Percentiles rank a stretch among this genome's conserved stretches.
phyloP scores from a whole-genome alignment of 1,284 basidiomycete genomes.

The Apiotrichum mycotoxinovorans region DNA sequence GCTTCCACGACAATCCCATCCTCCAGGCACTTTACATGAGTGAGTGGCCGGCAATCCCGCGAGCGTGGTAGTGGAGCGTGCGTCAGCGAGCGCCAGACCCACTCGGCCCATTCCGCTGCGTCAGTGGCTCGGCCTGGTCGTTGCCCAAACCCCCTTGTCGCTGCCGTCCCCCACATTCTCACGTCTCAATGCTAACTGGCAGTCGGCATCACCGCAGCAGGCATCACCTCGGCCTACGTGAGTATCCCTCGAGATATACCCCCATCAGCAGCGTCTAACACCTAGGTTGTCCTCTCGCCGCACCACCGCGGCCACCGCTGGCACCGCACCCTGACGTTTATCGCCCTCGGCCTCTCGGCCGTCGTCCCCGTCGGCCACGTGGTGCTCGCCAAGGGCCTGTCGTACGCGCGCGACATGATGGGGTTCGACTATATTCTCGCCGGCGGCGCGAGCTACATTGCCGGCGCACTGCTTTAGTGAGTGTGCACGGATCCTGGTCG shows the following conservation, averaged over 20 bases:
- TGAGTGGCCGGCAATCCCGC: constrained; percentile 38
- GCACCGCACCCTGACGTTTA: constrained; percentile 74
- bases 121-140: no score
- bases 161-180: no score
- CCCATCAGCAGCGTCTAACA: background rate
- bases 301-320: constrained; percentile 71
- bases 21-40: constrained; percentile 51
- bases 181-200: background rate
- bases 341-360: constrained; percentile 71
- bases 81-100: no score
- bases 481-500: constrained; percentile 41
- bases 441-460: constrained; percentile 66
- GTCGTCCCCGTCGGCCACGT: constrained; percentile 69
- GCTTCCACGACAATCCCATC: constrained; percentile 43
- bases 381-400: constrained; percentile 59
- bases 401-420: constrained; percentile 59
- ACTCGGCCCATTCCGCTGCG: no score
- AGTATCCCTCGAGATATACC: constrained; percentile 5
- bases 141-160: no score
- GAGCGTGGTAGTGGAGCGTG: constrained; percentile 46
- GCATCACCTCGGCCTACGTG: constrained; percentile 33
- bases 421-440: constrained; percentile 65
- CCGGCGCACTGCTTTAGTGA: constrained; percentile 76
- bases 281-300: constrained; percentile 69
- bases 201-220: constrained; percentile 30